These are phyloP conservation scores for Cyphellophora europaea DNA, from an alignment of 2,329 filamentous ascomycete genomes.

Conservation along the genomic window DNA sequence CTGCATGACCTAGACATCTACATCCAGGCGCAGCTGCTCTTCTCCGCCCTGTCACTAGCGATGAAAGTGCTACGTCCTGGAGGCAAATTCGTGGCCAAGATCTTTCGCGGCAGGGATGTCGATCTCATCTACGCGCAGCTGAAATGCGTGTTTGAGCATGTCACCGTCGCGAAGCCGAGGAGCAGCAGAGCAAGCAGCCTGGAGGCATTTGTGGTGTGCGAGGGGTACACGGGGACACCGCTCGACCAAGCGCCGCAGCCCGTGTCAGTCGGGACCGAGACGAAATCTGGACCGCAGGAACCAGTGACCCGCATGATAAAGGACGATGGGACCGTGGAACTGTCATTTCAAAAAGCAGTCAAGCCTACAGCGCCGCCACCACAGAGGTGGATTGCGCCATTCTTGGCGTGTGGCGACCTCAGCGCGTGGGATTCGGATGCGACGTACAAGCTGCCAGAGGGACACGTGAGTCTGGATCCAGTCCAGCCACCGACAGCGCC, in stretches of 20 bases:
- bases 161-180: constrained; percentile 85
- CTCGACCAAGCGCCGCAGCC: not conserved
- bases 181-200: constrained; percentile 94
- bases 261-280: constrained; percentile 25
- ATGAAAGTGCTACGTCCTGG: constrained; percentile 86
- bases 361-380: constrained; percentile 13
- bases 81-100: constrained; percentile 95
- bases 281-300: constrained; percentile 13
- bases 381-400: constrained; percentile 76
- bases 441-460: constrained; percentile 74
- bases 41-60: constrained; percentile 85
- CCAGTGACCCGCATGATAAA: constrained; percentile 23
- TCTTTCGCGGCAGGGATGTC: constrained; percentile 91
- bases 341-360: constrained; percentile 32
- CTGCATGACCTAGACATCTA: constrained; percentile 97
- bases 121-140: constrained; percentile 90
- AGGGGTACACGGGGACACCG: constrained; percentile 61
- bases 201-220: constrained; percentile 92
- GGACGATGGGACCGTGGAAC: constrained; percentile 25
- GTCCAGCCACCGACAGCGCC: constrained; percentile 93
- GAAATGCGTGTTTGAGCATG: constrained; percentile 77
- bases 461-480: constrained; percentile 78
- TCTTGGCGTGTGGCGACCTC: constrained; percentile 93
- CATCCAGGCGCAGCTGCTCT: constrained; percentile 89
- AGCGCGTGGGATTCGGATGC: constrained; percentile 94